Evolutionary conservation across 2,329 filamentous ascomycete species (phyloP).

Genomic region (Aspergillus ruber): DNA sequence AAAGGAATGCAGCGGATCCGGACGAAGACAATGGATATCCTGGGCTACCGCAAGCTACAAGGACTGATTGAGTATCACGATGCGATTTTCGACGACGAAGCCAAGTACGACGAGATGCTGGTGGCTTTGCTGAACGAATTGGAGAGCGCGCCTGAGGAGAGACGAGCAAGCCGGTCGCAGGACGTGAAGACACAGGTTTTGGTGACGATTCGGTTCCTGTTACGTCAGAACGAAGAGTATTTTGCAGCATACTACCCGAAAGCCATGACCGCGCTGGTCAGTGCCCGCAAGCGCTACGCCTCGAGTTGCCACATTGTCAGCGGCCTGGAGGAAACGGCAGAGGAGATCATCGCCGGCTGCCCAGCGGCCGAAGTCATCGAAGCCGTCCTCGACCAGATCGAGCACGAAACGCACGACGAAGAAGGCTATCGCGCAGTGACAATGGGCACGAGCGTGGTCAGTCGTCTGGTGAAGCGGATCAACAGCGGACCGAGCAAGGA

Average conservation of each 20-base stretch:
- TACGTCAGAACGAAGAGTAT: slow-evolving; percentile 27
- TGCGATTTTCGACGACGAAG: slow-evolving; percentile 27
- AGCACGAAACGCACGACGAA: slow-evolving; percentile 23
- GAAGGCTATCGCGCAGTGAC: slow-evolving; percentile 27
- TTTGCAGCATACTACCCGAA: slow-evolving; percentile 30
- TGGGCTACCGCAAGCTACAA: slow-evolving; percentile 39
- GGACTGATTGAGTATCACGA: slow-evolving; percentile 33
- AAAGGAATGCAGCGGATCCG: slow-evolving; percentile 32
- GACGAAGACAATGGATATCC: slow-evolving; percentile 32
- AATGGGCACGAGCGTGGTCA: slow-evolving; percentile 29
- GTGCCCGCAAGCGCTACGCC: slow-evolving; percentile 32
- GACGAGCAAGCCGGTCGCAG: slow-evolving; percentile 18
- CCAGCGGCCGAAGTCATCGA: slow-evolving; percentile 22
- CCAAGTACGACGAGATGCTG: slow-evolving; percentile 33
- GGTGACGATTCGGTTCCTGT: slow-evolving; percentile 35
- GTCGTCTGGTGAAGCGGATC: slow-evolving; percentile 19
- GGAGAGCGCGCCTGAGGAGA: slow-evolving; percentile 25
- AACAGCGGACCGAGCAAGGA: slow-evolving; percentile 11
- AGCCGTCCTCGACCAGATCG: slow-evolving; percentile 29
- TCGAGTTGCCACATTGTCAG: slow-evolving; percentile 35
- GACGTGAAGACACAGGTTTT: slow-evolving; percentile 40
- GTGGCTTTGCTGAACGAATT: slow-evolving; percentile 33
- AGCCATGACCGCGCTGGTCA: slow-evolving; percentile 31
- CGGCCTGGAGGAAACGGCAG: slow-evolving; percentile 33
- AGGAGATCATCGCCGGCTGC: slow-evolving; percentile 28